These are phyloP conservation scores for Carex arenaria DNA, from an alignment of 202 grass and related monocot species.

Conservation along the genomic window DNA sequence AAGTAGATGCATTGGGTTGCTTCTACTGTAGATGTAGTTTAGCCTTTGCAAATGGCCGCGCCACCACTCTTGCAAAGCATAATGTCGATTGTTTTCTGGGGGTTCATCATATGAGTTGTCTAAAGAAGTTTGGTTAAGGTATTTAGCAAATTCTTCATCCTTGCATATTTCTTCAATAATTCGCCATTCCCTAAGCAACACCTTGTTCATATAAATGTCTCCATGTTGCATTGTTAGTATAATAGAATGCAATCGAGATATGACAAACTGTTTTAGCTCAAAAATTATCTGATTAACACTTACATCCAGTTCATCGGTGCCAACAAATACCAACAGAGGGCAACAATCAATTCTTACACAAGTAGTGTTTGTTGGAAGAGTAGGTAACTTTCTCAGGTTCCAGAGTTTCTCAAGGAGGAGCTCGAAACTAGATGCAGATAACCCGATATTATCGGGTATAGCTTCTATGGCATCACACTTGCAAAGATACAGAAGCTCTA, in stretches of 20 bases:
- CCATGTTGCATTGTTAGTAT: conserved; percentile 9
- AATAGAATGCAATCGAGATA: conserved; percentile 13
- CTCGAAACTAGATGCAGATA: conserved; percentile 7
- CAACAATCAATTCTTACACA: conserved; percentile 12
- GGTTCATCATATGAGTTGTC: neutral
- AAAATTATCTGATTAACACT: conserved; percentile 1
- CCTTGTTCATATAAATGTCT: conserved; percentile 16
- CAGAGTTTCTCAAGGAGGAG: conserved; percentile 20
- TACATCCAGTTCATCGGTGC: neutral
- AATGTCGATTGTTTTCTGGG: conserved; percentile 7
- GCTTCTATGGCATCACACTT: conserved; percentile 15
- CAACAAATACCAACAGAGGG: conserved; percentile 14
- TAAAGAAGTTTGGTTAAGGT: conserved; percentile 6
- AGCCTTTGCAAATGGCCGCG: conserved; percentile 19
- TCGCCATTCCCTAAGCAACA: conserved; percentile 18
- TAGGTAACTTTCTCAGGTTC: conserved; percentile 1
- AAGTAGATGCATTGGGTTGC: conserved; percentile 5
- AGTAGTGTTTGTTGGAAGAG: conserved; percentile 24
- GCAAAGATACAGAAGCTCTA: conserved; percentile 23
- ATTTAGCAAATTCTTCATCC: conserved; percentile 18
- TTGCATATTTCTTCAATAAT: conserved; percentile 24
- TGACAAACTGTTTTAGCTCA: conserved; percentile 15
- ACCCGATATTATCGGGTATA: neutral
- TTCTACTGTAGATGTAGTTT: conserved; percentile 10
- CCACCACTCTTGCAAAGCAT: conserved; percentile 21